Evolutionary conservation across 2,329 filamentous ascomycete species (phyloP), one percentile per base, ranked within the genome.

Genomic region (Aspergillus costaricaensis): DNA sequence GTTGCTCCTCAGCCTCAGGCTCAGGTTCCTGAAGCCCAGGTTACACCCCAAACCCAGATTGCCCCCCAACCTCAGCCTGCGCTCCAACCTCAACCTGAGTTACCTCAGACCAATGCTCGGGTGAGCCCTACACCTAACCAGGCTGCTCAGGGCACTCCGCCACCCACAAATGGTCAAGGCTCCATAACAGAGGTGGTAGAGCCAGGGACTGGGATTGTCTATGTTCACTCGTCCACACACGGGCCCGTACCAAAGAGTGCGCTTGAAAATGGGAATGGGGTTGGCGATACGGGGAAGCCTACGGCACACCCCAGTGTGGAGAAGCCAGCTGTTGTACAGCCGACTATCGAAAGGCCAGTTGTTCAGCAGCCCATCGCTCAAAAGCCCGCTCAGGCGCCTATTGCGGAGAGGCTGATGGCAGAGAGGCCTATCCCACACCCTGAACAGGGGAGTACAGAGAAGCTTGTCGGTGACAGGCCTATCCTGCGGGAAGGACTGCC

Each of bases 401-500:
- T 49, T 27, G 44, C 14, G n/a, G 23, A 49, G 23, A 21, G 41
- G 19, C 41, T 44, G 12, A 12, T 30, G n/a, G 47, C 25, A 15
- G 47, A 50, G 5, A 50, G 25, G 15, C 47, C 47, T 5, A 50
- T 50, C 14, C 25, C 47, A 30, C 15, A 25, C 25, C n/a, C 30
- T 19, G 47, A 25, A 10, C 25, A 50, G n/a, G 10, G 9, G 10
- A 21, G 19, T 19, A 47, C 17, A 14, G 57, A 58, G 19, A 48
- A 30, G 6, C 41, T 38, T 23, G 36, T 55, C 38, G 19, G 15
- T 32, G 39, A 44, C 19, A 55, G 57, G 10, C 44, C 25, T 23
- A 62, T 59, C 4, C 62, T 65, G 4, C 67, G 68, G 2, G 68
- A 83, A 82, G 68, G 82, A 82, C 64, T 80, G 77, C 66, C 73